phyloP scores from a whole-genome alignment of 2,329 filamentous ascomycete species.

The Elsinoe fawcettii region DNA sequence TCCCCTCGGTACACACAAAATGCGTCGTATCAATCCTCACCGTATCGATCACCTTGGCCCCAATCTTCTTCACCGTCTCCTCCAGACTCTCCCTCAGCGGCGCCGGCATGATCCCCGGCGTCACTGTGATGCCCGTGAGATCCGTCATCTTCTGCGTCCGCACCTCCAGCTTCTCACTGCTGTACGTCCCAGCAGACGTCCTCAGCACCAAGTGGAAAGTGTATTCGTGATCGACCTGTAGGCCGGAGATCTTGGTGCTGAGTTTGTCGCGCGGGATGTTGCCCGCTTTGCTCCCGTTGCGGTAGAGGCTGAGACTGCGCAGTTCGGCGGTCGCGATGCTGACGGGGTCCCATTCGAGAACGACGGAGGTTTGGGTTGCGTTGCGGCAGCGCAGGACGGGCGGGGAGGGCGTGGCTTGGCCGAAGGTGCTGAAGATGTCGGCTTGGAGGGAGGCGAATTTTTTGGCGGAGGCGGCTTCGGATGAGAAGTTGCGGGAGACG shows the following conservation, averaged over 20 bases:
- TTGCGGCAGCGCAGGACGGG: conserved; percentile 87
- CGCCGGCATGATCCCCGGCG: conserved; percentile 74
- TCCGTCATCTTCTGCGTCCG: conserved; percentile 99
- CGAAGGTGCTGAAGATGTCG: conserved; percentile 80
- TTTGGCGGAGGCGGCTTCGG: conserved; percentile 66
- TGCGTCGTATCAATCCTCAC: conserved; percentile 97
- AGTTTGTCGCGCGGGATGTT: conserved; percentile 87
- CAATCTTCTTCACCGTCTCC: conserved; percentile 75
- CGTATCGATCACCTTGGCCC: conserved; percentile 80
- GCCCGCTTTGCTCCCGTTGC: conserved; percentile 94
- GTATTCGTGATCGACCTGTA: conserved; percentile 96
- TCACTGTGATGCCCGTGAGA: conserved; percentile 88
- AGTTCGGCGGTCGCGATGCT: conserved; percentile 86
- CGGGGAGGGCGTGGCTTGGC: conserved; percentile 64
- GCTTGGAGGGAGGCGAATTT: conserved; percentile 81
- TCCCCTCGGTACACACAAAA: conserved; percentile 91
- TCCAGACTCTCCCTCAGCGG: conserved; percentile 64
- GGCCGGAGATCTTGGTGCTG: conserved; percentile 91
- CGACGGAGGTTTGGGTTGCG: conserved; percentile 95
- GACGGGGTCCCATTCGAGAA: conserved; percentile 96
- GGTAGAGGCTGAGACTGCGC: conserved; percentile 80
- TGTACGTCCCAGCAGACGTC: conserved; percentile 81
- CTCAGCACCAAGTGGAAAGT: conserved; percentile 86
- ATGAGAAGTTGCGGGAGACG: conserved; percentile 74
- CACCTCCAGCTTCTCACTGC: conserved; percentile 74